phyloP scores from a whole-genome alignment of 768 basidiomycete species.

The Termitomyces heimii region DNA sequence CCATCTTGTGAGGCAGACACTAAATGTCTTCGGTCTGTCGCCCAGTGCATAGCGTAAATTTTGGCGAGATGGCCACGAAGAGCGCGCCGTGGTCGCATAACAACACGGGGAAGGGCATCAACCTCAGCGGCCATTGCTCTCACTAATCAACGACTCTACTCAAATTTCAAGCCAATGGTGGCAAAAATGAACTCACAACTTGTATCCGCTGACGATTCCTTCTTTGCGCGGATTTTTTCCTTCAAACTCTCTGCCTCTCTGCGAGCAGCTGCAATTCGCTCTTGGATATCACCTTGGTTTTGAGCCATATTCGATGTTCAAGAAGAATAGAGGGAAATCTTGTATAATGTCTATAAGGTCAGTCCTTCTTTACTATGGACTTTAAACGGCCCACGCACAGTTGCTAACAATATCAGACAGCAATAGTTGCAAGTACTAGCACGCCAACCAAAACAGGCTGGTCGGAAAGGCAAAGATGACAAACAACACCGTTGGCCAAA shows the following conservation, averaged over 20 bases:
- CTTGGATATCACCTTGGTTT: conserved; percentile 79
- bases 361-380: not conserved
- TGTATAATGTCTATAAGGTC: not conserved
- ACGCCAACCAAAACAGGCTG: conserved; percentile 1
- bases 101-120: conserved; percentile 90
- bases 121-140: conserved; percentile 98
- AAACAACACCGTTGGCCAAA: conserved; percentile 7
- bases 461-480: conserved; percentile 2
- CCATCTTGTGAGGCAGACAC: conserved; percentile 99
- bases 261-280: conserved; percentile 92
- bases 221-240: conserved; percentile 97
- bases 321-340: not conserved
- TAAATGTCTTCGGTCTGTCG: conserved; percentile 92
- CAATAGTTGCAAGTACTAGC: not conserved
- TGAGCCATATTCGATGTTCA: conserved; percentile 54
- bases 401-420: conserved; percentile 4
- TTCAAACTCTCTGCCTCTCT: conserved; percentile 96
- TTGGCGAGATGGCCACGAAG: conserved; percentile 97
- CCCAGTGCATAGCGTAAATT: conserved; percentile 99
- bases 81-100: conserved; percentile 93
- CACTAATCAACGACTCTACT: conserved; percentile 43
- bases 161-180: conserved; percentile 4
- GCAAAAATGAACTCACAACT: conserved; percentile 61
- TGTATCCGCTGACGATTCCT: conserved; percentile 96
- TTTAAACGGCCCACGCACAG: conserved; percentile 9